Percentiles rank a stretch among this genome's conserved stretches.
These are phyloP conservation scores for Lanmaoa pseudosensibilis DNA, from an alignment of 768 basidiomycete genomes.

Conservation along the genomic window DNA sequence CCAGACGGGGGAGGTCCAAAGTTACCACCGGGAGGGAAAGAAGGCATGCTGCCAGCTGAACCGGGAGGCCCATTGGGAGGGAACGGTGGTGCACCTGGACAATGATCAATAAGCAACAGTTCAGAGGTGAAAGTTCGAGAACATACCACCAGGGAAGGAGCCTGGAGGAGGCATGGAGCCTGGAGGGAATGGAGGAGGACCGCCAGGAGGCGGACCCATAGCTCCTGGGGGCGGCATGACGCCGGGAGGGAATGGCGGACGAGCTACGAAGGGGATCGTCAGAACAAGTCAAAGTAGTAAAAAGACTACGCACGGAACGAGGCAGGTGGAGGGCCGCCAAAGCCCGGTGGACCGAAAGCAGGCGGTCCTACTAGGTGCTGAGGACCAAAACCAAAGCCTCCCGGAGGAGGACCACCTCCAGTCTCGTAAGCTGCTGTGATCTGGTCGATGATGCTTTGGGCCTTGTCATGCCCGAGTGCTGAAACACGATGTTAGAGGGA, in stretches of 20 bases:
- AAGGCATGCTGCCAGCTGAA: constrained; percentile 28
- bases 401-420: constrained; percentile 81
- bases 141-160: constrained; percentile 50
- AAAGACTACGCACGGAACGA: constrained; percentile 18
- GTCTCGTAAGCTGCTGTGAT: constrained; percentile 93
- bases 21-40: constrained; percentile 33
- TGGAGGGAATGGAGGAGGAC: constrained; percentile 75
- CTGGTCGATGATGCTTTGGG: constrained; percentile 97
- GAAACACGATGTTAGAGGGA: constrained; percentile 16
- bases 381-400: constrained; percentile 84
- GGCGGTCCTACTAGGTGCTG: constrained; percentile 66
- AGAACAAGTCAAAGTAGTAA: background rate
- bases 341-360: constrained; percentile 55
- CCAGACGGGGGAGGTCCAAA: constrained; percentile 41
- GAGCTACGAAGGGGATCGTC: constrained; percentile 38
- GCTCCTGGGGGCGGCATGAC: constrained; percentile 45
- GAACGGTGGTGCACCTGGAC: constrained; percentile 48
- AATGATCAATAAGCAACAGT: constrained; percentile 3
- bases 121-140: background rate
- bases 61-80: constrained; percentile 44
- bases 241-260: constrained; percentile 73
- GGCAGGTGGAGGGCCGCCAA: constrained; percentile 49
- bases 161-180: constrained; percentile 49
- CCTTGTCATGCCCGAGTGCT: constrained; percentile 94
- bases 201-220: constrained; percentile 55